These are phyloP conservation scores for Choanephora cucurbitarum DNA, from an alignment of 371 early-diverging fungal species.

Conservation along the genomic window DNA sequence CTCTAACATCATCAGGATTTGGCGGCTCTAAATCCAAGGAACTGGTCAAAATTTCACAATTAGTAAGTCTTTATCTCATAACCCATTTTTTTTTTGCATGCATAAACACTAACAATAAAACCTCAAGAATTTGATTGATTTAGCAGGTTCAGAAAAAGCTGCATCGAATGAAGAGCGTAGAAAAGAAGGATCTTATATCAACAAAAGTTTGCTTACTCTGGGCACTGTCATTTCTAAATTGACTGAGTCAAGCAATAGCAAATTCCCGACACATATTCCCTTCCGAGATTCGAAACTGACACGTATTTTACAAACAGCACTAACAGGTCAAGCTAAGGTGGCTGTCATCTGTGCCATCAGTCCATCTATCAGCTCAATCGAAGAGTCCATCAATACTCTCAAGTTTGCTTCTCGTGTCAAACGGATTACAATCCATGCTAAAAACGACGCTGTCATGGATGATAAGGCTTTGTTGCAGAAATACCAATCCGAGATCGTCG, in stretches of 20 bases:
- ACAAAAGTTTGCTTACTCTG: conserved; percentile 84
- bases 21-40: neutral
- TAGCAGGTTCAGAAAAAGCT: conserved; percentile 95
- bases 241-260: conserved; percentile 60
- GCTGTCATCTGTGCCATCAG: conserved; percentile 84
- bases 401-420: conserved; percentile 86
- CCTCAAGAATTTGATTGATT: conserved; percentile 89
- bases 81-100: no score
- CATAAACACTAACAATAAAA: no score
- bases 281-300: conserved; percentile 95
- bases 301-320: conserved; percentile 81
- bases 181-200: conserved; percentile 90
- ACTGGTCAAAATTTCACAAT: conserved; percentile 65
- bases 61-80: no score
- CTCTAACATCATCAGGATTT: neutral
- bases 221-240: conserved; percentile 86
- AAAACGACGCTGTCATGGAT: conserved; percentile 74
- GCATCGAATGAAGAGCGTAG: conserved; percentile 71
- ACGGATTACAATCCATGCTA: conserved; percentile 54
- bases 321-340: conserved; percentile 81
- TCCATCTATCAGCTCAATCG: conserved; percentile 65
- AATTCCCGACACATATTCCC: conserved; percentile 63
- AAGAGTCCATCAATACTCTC: conserved; percentile 85
- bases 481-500: conserved; percentile 81
- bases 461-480: conserved; percentile 87